Base-by-base conservation (phyloP, 805 yeast species). In the Wickerhamiella australiensis region DNA sequence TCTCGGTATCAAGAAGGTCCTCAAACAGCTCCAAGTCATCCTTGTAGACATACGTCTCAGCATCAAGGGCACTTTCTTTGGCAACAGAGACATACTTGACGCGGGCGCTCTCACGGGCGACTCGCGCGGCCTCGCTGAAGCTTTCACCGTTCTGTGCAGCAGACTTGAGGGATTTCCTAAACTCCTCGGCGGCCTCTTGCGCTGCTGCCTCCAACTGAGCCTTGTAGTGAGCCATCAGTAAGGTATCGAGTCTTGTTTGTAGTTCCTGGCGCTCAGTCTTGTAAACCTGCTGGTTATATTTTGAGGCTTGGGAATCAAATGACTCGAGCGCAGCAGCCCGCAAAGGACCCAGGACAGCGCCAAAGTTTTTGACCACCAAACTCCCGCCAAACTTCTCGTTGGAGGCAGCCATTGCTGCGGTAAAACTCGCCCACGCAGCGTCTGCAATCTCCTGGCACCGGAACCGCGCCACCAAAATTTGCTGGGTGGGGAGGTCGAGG, bases 401-500 rank as follows among this genome's bases (percentile, higher is more conserved):
- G 13, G 62, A 54, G 17, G 61, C 56, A 3, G 60, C 63, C 33
- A 73, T 71, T 6, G 63, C 64, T 0, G 53, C 52, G 27, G 67
- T 67, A 57, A 77, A 77, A 15, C 65, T 64, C 15, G 68, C 67
- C 59, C 72, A 75, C 2, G 79, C 72, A 44, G 71, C 72, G 40
- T 71, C 67, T 20, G 82, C 74, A 44, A 92, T 84, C 65, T 92
- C 97, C 60, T 87, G 95, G 64, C 97, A 90, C 60, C 95, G 79
- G 67, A 86, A 90, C 58, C 92, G 77, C 6, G 98, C 95, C 21
- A 92, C 97, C 52, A 92, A 71, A 27, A 85, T 84, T 64, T 92
- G 98, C 62, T 92, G 98, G 1, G 97, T 88, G 23, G 98, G 98
- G 56, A 92, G 72, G 66, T 92, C 98, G 54, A 92, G 75, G 63